Conservation (phyloP, 2,329 filamentous ascomycete genomes). For the Apiospora saccharicola region DNA sequence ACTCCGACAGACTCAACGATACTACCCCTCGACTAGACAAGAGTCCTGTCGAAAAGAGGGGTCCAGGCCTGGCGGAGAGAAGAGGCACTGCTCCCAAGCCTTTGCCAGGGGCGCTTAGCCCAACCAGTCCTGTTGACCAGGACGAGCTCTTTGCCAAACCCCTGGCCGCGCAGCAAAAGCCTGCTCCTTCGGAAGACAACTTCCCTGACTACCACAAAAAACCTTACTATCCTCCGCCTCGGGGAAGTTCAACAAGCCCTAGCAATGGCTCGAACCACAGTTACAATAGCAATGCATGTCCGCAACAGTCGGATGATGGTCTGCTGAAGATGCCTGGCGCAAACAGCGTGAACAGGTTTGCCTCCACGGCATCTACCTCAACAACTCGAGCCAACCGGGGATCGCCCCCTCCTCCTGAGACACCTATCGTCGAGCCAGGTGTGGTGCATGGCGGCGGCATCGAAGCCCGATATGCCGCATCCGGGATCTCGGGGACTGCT, state of each 20-base stretch:
- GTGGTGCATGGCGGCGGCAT: conserved; percentile 80
- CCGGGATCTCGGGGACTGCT: conserved; percentile 85
- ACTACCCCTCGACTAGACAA: conserved; percentile 62
- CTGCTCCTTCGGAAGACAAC: conserved; percentile 49
- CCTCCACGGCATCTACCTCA: conserved; percentile 89
- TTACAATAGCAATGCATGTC: conserved; percentile 44
- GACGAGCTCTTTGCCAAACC: conserved; percentile 82
- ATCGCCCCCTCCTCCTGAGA: conserved; percentile 94
- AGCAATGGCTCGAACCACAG: conserved; percentile 42
- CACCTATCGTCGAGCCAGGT: conserved; percentile 78
- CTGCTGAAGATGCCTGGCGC: conserved; percentile 51
- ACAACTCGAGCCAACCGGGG: conserved; percentile 92
- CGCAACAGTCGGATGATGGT: conserved; percentile 40
- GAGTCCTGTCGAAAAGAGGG: conserved; percentile 63
- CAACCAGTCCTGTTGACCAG: conserved; percentile 77
- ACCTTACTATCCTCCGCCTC: conserved; percentile 68
- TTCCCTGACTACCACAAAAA: conserved; percentile 63
- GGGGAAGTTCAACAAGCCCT: conserved; percentile 42
- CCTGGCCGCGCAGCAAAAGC: conserved; percentile 54
- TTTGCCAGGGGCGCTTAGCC: conserved; percentile 69
- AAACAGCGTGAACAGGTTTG: conserved; percentile 66
- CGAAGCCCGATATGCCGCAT: conserved; percentile 88
- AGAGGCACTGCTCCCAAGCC: conserved; percentile 83
- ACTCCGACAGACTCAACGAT: conserved; percentile 55
- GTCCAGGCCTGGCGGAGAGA: conserved; percentile 77